These are phyloP conservation scores for Diaporthe destruens DNA, from an alignment of 2,329 filamentous ascomycete genomes.

Conservation along the genomic window DNA sequence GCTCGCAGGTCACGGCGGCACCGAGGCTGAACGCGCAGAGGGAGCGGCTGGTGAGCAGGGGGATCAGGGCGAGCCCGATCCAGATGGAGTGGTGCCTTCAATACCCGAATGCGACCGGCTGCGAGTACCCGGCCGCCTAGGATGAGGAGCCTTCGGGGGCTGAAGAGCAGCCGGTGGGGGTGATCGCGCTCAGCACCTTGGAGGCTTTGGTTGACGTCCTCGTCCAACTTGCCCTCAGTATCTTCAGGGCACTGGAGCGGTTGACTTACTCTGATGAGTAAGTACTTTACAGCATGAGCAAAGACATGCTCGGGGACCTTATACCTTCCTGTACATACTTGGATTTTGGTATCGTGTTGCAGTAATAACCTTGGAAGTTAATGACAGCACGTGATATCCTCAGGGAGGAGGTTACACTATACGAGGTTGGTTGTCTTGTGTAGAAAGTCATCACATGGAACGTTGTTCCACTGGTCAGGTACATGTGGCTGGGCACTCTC, in stretches of 20 bases:
- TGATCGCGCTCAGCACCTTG: neutral
- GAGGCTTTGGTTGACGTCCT: neutral
- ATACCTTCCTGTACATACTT: slow-evolving; percentile 29
- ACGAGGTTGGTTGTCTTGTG: no score
- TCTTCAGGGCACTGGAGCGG: neutral
- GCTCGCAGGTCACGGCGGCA: slow-evolving; percentile 77
- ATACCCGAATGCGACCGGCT: slow-evolving; percentile 64
- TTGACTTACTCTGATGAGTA: neutral
- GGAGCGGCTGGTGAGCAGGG: slow-evolving; percentile 78
- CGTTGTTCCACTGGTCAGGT: no score
- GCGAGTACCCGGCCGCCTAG: slow-evolving; percentile 48
- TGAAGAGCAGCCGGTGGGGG: neutral
- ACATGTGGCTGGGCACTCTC: neutral
- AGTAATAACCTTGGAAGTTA: neutral
- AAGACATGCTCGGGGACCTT: neutral
- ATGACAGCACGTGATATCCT: neutral
- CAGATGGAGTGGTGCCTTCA: slow-evolving; percentile 81
- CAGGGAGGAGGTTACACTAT: neutral
- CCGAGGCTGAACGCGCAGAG: slow-evolving; percentile 81
- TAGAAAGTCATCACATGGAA: no score
- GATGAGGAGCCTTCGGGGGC: slow-evolving; percentile 13
- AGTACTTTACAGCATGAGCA: neutral
- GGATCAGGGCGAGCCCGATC: slow-evolving; percentile 73
- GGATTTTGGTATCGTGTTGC: neutral
- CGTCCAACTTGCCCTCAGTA: neutral